Evolutionary conservation across 495 filamentous ascomycete species (phyloP).

Genomic region (Hypomontagnella monticulosa): DNA sequence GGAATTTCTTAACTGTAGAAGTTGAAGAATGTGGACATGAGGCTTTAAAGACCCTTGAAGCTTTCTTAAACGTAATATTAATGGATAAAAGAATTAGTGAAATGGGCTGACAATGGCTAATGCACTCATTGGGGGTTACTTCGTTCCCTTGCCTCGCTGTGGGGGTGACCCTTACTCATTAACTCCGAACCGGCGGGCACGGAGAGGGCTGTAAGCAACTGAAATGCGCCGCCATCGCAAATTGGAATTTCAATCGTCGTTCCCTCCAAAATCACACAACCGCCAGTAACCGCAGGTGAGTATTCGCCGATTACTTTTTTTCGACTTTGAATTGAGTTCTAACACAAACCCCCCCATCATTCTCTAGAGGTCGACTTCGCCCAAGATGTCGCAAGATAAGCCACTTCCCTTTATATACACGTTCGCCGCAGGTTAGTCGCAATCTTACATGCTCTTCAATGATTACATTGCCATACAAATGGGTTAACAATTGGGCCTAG

Average conservation of each 20-base stretch:
- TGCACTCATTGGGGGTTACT: constrained; percentile 12
- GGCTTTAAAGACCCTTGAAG: not conserved
- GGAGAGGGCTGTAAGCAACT: not conserved
- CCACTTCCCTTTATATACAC: constrained; percentile 87
- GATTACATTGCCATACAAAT: constrained; percentile 1
- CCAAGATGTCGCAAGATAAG: constrained; percentile 72
- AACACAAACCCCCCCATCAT: not conserved
- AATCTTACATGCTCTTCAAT: not conserved
- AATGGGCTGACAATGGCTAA: not conserved
- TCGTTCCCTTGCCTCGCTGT: not conserved
- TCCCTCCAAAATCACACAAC: constrained; percentile 22
- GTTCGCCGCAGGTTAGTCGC: constrained; percentile 75
- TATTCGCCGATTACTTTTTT: constrained; percentile 15
- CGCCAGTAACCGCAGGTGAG: constrained; percentile 36
- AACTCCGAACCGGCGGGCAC: constrained; percentile 37
- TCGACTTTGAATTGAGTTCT: constrained; percentile 10
- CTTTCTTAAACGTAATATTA: constrained; percentile 8
- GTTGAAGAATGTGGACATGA: not conserved
- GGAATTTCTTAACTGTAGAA: not conserved
- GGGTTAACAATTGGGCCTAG: constrained; percentile 46
- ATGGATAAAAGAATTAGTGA: constrained; percentile 5
- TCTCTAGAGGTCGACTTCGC: constrained; percentile 13
- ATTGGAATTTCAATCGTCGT: constrained; percentile 24
- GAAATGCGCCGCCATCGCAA: constrained; percentile 35
- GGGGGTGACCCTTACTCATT: constrained; percentile 12